phyloP scores from a whole-genome alignment of 495 filamentous ascomycete species.

The Neurospora sp. region DNA sequence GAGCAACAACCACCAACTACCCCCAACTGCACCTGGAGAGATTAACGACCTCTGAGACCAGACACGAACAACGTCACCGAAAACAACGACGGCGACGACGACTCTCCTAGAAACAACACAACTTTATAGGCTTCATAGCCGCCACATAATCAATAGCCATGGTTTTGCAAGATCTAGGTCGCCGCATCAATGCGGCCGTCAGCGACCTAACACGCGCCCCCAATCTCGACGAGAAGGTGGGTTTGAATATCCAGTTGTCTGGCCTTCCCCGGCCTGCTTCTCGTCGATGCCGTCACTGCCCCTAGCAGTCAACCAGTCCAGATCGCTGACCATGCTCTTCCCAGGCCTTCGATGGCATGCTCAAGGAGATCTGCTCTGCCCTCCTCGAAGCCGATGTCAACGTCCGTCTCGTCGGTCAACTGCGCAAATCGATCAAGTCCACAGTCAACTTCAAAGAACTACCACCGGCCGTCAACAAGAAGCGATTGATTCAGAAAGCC shows the following conservation, averaged over 20 bases:
- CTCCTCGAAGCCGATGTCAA: conserved; percentile 95
- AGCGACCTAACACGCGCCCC: conserved; percentile 83
- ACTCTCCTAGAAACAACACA: background rate
- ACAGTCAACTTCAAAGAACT: conserved; percentile 91
- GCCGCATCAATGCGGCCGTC: conserved; percentile 95
- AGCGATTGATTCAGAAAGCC: conserved; percentile 92
- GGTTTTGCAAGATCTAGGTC: conserved; percentile 97
- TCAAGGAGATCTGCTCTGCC: conserved; percentile 92
- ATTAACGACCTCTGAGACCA: background rate
- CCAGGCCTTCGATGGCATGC: conserved; percentile 93
- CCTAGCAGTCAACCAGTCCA: background rate
- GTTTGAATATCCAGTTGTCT: conserved; percentile 5
- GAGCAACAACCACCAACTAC: background rate
- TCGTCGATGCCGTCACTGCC: background rate
- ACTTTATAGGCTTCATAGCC: background rate
- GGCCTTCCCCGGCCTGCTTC: background rate
- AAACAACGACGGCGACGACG: background rate
- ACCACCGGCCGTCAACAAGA: conserved; percentile 86
- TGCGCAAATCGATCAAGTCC: conserved; percentile 85
- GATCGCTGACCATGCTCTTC: conserved; percentile 2
- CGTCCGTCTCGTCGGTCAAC: conserved; percentile 79
- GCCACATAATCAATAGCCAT: conserved; percentile 39
- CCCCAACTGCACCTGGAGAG: background rate
- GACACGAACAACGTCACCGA: background rate
- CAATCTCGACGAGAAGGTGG: conserved; percentile 92